A percentile compares a stretch with the other conserved stretches of the same genome.
phyloP scores from a whole-genome alignment of 257 asterid species.

The Scutellaria galericulata region DNA sequence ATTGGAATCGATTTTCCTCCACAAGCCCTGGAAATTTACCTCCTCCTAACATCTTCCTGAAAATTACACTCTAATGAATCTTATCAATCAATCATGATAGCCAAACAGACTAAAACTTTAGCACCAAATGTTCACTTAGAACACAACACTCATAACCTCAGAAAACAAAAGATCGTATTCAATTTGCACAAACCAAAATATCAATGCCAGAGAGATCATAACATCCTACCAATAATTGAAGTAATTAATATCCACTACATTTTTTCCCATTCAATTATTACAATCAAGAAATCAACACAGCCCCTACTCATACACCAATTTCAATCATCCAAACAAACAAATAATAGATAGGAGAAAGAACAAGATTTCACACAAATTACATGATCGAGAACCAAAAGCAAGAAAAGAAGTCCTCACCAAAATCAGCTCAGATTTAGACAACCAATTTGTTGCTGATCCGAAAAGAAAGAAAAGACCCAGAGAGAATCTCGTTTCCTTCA shows the following conservation, averaged over 20 bases:
- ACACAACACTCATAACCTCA: not conserved
- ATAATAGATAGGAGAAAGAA: constrained; percentile 17
- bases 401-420: constrained; percentile 39
- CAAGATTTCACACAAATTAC: constrained; percentile 36
- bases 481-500: constrained; percentile 3
- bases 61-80: constrained; percentile 34
- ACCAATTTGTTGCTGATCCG: constrained; percentile 32
- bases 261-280: not conserved
- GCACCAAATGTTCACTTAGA: not conserved
- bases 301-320: constrained; percentile 2
- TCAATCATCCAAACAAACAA: constrained; percentile 26
- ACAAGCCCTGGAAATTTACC: constrained; percentile 39
- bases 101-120: constrained; percentile 5
- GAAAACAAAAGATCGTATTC: not conserved
- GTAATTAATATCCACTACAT: not conserved
- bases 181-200: constrained; percentile 6
- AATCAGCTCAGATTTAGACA: constrained; percentile 42
- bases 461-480: constrained; percentile 15
- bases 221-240: constrained; percentile 19
- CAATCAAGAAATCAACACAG: constrained; percentile 26
- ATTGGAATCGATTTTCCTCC: constrained; percentile 46
- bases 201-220: constrained; percentile 32
- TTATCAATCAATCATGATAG: constrained; percentile 29
- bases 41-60: constrained; percentile 66
- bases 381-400: constrained; percentile 31